Percentiles rank a stretch among this genome's conserved stretches.
Conservation (phyloP, 1,284 basidiomycete species). For the Jaminaea rosea region DNA sequence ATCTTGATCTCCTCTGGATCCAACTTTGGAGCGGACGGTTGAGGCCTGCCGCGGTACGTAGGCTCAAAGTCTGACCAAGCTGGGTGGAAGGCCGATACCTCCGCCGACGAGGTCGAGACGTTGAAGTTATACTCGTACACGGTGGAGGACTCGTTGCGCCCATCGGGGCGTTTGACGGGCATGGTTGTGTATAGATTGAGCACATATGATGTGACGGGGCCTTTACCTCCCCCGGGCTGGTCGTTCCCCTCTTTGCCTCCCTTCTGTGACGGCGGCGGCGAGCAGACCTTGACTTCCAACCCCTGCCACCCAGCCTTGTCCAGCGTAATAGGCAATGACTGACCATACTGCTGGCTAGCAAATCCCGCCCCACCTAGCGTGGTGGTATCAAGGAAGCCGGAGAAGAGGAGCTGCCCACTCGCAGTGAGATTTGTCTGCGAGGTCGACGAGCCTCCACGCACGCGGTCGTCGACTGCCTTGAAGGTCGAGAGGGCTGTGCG, state of each 20-base stretch:
- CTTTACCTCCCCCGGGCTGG: conserved; percentile 15
- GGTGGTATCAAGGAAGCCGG: conserved; percentile 46
- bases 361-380: conserved; percentile 53
- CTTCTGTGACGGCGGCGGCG: background rate
- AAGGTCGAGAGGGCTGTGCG: conserved; percentile 40
- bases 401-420: conserved; percentile 23
- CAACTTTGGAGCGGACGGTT: conserved; percentile 16
- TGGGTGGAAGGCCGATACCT: conserved; percentile 21
- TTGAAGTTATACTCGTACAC: conserved; percentile 50
- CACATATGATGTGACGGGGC: conserved; percentile 41
- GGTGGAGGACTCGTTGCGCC: conserved; percentile 46
- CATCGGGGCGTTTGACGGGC: conserved; percentile 44
- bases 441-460: conserved; percentile 50
- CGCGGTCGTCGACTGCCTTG: conserved; percentile 49
- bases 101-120: conserved; percentile 4
- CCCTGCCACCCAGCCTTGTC: conserved; percentile 12
- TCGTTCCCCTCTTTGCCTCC: background rate
- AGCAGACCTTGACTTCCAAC: conserved; percentile 14
- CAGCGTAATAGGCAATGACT: conserved; percentile 15
- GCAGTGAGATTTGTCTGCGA: conserved; percentile 42
- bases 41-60: conserved; percentile 49
- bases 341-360: conserved; percentile 49
- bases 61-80: conserved; percentile 49
- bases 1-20: conserved; percentile 17
- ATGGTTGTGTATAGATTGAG: conserved; percentile 49